phyloP scores from a whole-genome alignment of 768 basidiomycete genomes.

The Sarcodon aspratus region DNA sequence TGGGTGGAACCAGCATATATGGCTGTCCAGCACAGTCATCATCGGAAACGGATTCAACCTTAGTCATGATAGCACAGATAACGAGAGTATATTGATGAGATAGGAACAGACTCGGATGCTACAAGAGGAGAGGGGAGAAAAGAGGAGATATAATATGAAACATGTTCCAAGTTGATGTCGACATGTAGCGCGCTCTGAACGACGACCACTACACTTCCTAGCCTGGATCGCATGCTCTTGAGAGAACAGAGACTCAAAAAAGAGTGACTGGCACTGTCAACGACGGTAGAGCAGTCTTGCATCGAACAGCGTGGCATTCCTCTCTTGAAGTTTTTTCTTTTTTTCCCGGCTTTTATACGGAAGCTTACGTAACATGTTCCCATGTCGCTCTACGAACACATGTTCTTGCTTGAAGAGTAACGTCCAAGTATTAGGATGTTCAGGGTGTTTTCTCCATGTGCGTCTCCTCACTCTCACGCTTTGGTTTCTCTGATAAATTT shows the following conservation, averaged over 20 bases:
- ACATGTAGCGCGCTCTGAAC: slow-evolving; percentile 47
- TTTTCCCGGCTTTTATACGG: not conserved
- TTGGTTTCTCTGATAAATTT: not conserved
- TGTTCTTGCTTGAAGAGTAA: not conserved
- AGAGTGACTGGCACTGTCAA: slow-evolving; percentile 55
- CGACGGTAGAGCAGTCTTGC: slow-evolving; percentile 37
- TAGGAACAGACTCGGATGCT: not conserved
- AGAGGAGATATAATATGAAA: not conserved
- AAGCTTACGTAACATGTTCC: slow-evolving; percentile 27
- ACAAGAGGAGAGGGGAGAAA: not conserved
- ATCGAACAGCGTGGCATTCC: slow-evolving; percentile 59
- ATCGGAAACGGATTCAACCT: not conserved
- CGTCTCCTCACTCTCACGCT: not conserved
- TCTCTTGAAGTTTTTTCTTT: slow-evolving; percentile 28
- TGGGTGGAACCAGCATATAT: not conserved
- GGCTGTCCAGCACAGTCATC: not conserved
- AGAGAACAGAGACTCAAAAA: slow-evolving; percentile 38
- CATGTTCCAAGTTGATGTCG: slow-evolving; percentile 48
- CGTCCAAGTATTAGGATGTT: not conserved
- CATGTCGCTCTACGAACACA: not conserved
- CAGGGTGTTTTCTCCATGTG: not conserved
- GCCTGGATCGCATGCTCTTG: slow-evolving; percentile 35
- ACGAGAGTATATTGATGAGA: not conserved
- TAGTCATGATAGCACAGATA: not conserved
- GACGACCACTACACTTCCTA: slow-evolving; percentile 57